Evolutionary conservation across 2,329 filamentous ascomycete species (phyloP).

Genomic region (Colletotrichum tanaceti): DNA sequence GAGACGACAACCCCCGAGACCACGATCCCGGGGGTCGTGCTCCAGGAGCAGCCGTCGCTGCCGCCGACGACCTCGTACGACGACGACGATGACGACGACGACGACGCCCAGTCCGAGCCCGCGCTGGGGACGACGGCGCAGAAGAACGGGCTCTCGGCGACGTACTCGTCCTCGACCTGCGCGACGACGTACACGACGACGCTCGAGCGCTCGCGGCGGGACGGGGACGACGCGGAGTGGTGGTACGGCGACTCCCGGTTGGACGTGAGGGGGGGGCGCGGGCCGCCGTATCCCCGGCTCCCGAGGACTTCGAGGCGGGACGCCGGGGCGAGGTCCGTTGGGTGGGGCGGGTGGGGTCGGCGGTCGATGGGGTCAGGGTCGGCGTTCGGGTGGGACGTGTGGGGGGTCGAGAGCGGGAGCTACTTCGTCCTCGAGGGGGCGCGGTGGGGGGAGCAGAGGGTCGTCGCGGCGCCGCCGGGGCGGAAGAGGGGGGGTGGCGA

Average conservation of each 20-base stretch:
- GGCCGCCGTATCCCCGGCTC: slow-evolving; percentile 10
- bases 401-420: slow-evolving; percentile 17
- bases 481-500: neutral
- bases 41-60: neutral
- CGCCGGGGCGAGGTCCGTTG: neutral
- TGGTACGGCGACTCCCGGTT: neutral
- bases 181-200: slow-evolving; percentile 25
- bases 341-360: neutral
- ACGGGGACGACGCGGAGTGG: neutral
- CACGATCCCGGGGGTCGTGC: slow-evolving; percentile 13
- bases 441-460: slow-evolving; percentile 30
- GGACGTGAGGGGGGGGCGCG: slow-evolving; percentile 7
- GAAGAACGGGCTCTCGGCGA: neutral
- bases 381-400: slow-evolving; percentile 12
- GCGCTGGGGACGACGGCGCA: neutral
- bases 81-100: too few species aligned
- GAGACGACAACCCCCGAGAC: neutral
- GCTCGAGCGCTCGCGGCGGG: slow-evolving; percentile 15
- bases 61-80: neutral
- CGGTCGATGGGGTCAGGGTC: neutral
- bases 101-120: too few species aligned
- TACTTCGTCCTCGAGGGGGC: slow-evolving; percentile 32
- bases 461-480: neutral
- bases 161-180: slow-evolving; percentile 24
- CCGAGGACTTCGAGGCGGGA: slow-evolving; percentile 4